These are phyloP conservation scores for Onygenales sp. DNA, from an alignment of 2,329 filamentous ascomycete genomes.

Conservation along the genomic window DNA sequence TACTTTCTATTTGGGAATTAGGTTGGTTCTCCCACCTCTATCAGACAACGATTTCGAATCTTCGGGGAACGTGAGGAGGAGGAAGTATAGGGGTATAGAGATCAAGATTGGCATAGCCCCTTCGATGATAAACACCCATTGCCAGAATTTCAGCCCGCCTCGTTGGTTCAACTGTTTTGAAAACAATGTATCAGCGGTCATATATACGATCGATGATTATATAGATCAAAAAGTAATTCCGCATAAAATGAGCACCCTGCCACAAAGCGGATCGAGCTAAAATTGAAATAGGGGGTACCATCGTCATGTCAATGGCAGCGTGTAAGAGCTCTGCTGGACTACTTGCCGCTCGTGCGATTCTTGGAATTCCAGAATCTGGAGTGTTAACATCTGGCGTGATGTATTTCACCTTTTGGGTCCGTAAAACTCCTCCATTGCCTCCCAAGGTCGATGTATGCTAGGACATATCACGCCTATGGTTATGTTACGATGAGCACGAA, in stretches of 20 bases:
- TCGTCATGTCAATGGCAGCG: background rate
- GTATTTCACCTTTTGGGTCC: background rate
- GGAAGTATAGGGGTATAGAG: background rate
- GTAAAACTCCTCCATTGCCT: too few relatives aligned
- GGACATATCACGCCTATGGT: background rate
- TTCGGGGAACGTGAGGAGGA: background rate
- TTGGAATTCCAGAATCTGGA: background rate
- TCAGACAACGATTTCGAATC: background rate
- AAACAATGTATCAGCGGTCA: background rate
- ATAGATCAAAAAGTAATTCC: background rate
- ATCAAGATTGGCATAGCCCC: background rate
- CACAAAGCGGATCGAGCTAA: background rate
- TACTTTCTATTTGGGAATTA: background rate
- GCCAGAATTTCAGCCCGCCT: background rate
- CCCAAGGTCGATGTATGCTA: too few relatives aligned
- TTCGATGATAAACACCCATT: background rate
- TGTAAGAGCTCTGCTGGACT: background rate
- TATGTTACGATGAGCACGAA: too few relatives aligned
- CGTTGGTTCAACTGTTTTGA: background rate
- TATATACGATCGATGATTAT: background rate
- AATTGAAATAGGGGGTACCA: background rate
- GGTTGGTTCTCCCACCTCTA: background rate
- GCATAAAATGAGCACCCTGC: too few relatives aligned
- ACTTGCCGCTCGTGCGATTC: background rate
- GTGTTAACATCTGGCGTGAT: background rate